Percentiles rank a stretch among this genome's conserved stretches.
phyloP scores from a whole-genome alignment of 352 stramenopile genomes.

The Phytophthora capsici region DNA sequence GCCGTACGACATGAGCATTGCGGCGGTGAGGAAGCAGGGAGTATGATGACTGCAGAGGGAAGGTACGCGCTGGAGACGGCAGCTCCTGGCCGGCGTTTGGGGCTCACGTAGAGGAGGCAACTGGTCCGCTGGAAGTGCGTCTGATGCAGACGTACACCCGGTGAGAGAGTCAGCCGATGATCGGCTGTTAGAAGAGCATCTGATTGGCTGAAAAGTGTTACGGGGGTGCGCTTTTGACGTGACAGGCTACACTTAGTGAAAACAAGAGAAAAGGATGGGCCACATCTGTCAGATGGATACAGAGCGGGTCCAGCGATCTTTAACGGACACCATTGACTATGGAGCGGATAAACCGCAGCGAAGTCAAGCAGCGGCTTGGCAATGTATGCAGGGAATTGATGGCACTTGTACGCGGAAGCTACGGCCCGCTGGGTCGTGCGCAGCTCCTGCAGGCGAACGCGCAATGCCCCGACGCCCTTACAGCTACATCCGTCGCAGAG shows the following conservation, averaged over 20 bases:
- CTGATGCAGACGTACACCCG: conserved; percentile 6
- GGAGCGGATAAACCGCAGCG: conserved; percentile 9
- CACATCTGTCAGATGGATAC: conserved; percentile 13
- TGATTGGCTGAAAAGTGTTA: conserved; percentile 26
- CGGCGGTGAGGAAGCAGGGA: neutral
- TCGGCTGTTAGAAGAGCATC: neutral
- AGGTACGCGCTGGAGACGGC: conserved; percentile 11
- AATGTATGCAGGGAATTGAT: conserved; percentile 37
- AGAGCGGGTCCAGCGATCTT: conserved; percentile 23
- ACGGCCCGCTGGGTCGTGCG: conserved; percentile 45
- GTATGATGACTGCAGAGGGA: neutral
- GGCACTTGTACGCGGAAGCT: conserved; percentile 45
- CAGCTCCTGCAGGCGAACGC: conserved; percentile 61
- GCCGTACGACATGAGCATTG: conserved; percentile 69
- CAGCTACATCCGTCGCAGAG: conserved; percentile 48
- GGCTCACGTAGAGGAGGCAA: conserved; percentile 18
- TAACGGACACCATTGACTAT: conserved; percentile 9
- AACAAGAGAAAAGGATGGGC: conserved; percentile 18
- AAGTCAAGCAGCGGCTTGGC: conserved; percentile 44
- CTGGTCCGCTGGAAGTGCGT: conserved; percentile 20
- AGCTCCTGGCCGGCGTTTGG: conserved; percentile 16
- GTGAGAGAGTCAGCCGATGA: conserved; percentile 32
- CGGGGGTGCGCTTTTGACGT: conserved; percentile 1
- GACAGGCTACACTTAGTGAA: conserved; percentile 19
- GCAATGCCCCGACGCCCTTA: conserved; percentile 52